Percentiles rank a stretch among this genome's conserved stretches.
Conservation (phyloP, 202 grass and related monocot genomes). For the Musa balbisiana region DNA sequence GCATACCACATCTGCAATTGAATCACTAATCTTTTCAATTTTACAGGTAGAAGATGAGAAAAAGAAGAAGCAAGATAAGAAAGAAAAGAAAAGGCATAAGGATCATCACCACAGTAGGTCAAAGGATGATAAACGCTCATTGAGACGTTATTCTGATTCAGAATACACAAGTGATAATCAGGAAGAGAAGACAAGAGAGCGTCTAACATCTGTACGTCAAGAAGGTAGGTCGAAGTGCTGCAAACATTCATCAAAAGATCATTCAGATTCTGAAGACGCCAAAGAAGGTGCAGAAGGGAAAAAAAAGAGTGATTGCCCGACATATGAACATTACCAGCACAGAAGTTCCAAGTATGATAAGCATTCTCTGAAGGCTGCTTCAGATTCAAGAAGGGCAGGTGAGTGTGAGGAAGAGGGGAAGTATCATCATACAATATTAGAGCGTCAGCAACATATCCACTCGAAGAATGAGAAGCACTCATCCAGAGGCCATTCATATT, state of each 20-base stretch:
- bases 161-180: slow-evolving; percentile 43
- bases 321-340: slow-evolving; percentile 2
- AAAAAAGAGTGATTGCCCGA: slow-evolving; percentile 9
- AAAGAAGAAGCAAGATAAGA: slow-evolving; percentile 48
- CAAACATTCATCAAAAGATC: slow-evolving; percentile 28
- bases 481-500: slow-evolving; percentile 19
- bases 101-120: slow-evolving; percentile 46
- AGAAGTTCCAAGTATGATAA: slow-evolving; percentile 23
- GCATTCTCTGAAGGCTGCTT: slow-evolving; percentile 16
- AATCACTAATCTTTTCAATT: neutral
- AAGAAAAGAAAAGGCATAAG: slow-evolving; percentile 48
- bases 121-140: slow-evolving; percentile 41
- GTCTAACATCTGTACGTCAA: slow-evolving; percentile 12
- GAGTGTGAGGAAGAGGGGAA: slow-evolving; percentile 40
- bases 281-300: slow-evolving; percentile 4
- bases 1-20: too few relatives aligned
- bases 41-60: slow-evolving; percentile 75
- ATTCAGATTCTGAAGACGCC: slow-evolving; percentile 32
- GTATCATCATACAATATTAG: slow-evolving; percentile 20
- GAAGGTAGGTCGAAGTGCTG: slow-evolving; percentile 43
- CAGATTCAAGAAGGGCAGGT: slow-evolving; percentile 26
- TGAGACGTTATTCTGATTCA: slow-evolving; percentile 46
- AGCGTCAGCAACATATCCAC: slow-evolving; percentile 16
- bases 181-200: slow-evolving; percentile 38
- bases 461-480: slow-evolving; percentile 31